Conservation (phyloP, 257 asterid genomes). For the Nicotiana attenuata region DNA sequence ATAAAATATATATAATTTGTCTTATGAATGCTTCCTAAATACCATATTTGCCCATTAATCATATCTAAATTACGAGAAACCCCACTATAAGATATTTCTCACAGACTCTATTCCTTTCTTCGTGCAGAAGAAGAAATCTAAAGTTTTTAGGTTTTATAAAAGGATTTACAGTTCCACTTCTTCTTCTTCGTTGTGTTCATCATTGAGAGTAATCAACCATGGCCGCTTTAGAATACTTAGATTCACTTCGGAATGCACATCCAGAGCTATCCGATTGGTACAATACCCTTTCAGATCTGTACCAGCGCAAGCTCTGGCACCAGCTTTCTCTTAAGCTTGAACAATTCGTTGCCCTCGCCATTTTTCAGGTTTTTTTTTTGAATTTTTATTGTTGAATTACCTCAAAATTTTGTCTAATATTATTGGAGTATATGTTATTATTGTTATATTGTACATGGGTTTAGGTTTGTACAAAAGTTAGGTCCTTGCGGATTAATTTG, state of each 20-base stretch:
- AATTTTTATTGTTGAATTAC: constrained; percentile 24
- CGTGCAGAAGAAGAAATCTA: background rate
- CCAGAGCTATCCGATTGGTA: constrained; percentile 90
- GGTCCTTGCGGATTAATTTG: too few relatives aligned
- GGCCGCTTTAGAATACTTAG: constrained; percentile 84
- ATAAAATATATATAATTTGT: too few relatives aligned
- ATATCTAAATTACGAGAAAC: background rate
- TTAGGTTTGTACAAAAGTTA: too few relatives aligned
- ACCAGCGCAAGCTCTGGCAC: constrained; percentile 92
- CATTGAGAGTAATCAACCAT: constrained; percentile 19
- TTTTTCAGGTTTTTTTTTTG: constrained; percentile 63
- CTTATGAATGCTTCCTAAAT: too few relatives aligned
- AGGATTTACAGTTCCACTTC: background rate
- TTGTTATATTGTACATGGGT: too few relatives aligned
- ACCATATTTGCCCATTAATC: too few relatives aligned
- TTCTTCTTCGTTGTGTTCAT: background rate
- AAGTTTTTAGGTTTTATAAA: background rate
- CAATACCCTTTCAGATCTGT: constrained; percentile 78
- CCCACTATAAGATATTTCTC: too few relatives aligned
- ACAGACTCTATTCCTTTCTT: too few relatives aligned
- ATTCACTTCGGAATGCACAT: constrained; percentile 54
- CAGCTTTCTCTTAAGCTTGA: constrained; percentile 94
- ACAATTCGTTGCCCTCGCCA: constrained; percentile 78
- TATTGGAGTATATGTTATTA: background rate
- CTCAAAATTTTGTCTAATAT: background rate